Conservation (phyloP, 352 stramenopile species). For the Lagenidium giganteum region DNA sequence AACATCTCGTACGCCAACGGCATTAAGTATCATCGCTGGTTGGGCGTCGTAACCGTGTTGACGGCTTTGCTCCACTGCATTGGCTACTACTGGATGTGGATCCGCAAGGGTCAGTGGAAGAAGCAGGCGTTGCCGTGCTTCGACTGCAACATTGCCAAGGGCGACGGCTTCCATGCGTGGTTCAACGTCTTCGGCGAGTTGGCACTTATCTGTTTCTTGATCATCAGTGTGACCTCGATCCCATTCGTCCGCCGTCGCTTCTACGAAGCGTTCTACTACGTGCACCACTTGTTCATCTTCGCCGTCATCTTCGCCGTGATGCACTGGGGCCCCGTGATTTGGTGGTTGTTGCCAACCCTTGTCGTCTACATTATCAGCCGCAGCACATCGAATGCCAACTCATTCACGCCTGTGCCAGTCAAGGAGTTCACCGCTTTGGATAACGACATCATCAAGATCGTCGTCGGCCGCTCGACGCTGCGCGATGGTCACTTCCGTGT, state of each 20-base stretch:
- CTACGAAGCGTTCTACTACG: conserved; percentile 44
- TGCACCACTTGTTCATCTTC: conserved; percentile 32
- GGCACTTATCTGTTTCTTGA: conserved; percentile 26
- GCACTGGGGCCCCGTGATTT: conserved; percentile 27
- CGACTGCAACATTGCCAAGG: conserved; percentile 19
- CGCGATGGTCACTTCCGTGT: background rate
- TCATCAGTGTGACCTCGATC: conserved; percentile 25
- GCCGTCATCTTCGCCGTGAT: conserved; percentile 28
- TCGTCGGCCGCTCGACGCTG: background rate
- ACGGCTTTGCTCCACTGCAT: conserved; percentile 17
- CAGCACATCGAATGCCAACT: conserved; percentile 19
- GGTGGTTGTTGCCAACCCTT: conserved; percentile 32
- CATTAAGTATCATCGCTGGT: conserved; percentile 24
- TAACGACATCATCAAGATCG: conserved; percentile 8
- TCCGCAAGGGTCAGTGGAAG: conserved; percentile 15
- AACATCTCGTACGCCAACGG: conserved; percentile 8
- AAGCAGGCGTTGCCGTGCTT: conserved; percentile 31
- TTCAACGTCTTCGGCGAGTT: conserved; percentile 36
- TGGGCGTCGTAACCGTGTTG: conserved; percentile 15
- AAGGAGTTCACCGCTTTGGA: conserved; percentile 15
- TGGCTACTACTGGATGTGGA: conserved; percentile 24
- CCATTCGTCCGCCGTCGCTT: conserved; percentile 30
- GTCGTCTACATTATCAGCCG: conserved; percentile 33
- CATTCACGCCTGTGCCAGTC: conserved; percentile 22
- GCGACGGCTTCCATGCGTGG: conserved; percentile 18